Conservation (phyloP, 1,284 basidiomycete species). For the Bjerkandera adusta region DNA sequence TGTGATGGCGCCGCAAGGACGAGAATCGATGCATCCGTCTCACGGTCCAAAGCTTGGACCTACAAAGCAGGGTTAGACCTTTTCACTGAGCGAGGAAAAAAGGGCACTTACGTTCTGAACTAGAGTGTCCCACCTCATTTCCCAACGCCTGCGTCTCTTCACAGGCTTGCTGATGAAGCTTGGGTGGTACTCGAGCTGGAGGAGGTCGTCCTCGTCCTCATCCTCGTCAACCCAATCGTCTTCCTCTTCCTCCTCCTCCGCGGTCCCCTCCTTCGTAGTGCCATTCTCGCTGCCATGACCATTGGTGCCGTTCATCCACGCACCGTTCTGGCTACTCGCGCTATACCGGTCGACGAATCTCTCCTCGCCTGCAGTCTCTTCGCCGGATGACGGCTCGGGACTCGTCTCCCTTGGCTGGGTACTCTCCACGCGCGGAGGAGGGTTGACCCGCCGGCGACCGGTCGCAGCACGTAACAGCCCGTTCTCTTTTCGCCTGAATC, state of each 20-base stretch:
- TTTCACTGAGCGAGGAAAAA: neutral
- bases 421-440: constrained; percentile 73
- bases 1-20: constrained; percentile 73
- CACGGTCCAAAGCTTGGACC: constrained; percentile 76
- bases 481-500: constrained; percentile 35
- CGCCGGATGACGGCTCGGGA: constrained; percentile 62
- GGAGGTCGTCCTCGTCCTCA: constrained; percentile 62
- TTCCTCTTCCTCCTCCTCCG: constrained; percentile 35
- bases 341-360: constrained; percentile 43
- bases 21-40: constrained; percentile 75
- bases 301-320: constrained; percentile 17
- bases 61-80: constrained; percentile 28
- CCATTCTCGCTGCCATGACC: neutral
- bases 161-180: constrained; percentile 61
- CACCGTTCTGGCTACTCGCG: constrained; percentile 27
- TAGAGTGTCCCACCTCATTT: constrained; percentile 69
- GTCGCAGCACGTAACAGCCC: constrained; percentile 33
- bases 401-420: constrained; percentile 79
- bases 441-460: constrained; percentile 39
- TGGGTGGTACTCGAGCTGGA: constrained; percentile 76
- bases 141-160: constrained; percentile 68
- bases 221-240: constrained; percentile 78
- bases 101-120: constrained; percentile 58
- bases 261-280: constrained; percentile 1
- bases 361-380: constrained; percentile 57